Conservation (phyloP, 768 basidiomycete genomes). For the Dioszegia aurantiaca region DNA sequence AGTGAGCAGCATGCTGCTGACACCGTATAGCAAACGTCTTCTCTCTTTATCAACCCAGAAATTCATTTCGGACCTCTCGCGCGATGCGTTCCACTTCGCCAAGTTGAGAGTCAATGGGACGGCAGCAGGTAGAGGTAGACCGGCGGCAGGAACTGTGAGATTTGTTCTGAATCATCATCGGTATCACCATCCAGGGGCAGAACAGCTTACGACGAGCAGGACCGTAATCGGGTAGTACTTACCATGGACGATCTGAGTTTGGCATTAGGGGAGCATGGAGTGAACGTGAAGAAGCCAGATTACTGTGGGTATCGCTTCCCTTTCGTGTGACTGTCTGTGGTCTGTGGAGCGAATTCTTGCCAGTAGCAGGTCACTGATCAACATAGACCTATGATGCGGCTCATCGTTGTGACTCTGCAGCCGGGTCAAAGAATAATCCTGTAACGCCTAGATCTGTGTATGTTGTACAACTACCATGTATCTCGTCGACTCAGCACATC, state of each 20-base stretch:
- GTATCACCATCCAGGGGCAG: too few species aligned
- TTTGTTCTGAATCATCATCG: too few species aligned
- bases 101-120: conserved; percentile 80
- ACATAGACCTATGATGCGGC: background rate
- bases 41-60: conserved; percentile 95
- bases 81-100: conserved; percentile 96
- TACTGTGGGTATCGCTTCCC: too few species aligned
- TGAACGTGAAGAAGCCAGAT: conserved; percentile 88
- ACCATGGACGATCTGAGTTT: conserved; percentile 96
- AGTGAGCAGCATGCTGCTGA: background rate
- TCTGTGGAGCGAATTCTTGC: too few species aligned
- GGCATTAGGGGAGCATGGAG: conserved; percentile 92
- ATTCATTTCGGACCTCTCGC: conserved; percentile 92
- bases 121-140: conserved; percentile 35
- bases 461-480: conserved; percentile 7
- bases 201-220: too few species aligned
- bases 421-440: background rate
- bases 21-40: conserved; percentile 72
- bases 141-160: conserved; percentile 60
- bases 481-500: too few species aligned
- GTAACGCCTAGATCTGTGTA: background rate
- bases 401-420: background rate
- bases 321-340: too few species aligned
- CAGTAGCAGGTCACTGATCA: too few species aligned
- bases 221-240: conserved; percentile 79